These are phyloP conservation scores for Fusarium pseudonygamai DNA, from an alignment of 2,329 filamentous ascomycete species.

Conservation along the genomic window DNA sequence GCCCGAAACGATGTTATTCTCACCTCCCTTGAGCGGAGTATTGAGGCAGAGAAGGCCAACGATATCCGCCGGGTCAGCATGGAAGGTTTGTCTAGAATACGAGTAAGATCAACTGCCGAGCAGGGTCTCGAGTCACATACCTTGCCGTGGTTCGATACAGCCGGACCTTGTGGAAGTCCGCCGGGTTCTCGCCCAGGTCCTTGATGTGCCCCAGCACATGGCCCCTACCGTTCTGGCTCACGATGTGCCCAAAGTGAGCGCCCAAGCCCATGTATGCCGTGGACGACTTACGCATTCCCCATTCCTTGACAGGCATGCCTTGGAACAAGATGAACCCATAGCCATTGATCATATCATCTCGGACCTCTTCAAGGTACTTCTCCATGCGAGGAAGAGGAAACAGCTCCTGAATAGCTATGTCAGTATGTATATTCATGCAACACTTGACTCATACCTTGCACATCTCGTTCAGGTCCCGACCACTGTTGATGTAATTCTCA, in stretches of 20 bases:
- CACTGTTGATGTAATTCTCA: constrained; percentile 10
- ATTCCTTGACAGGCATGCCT: constrained; percentile 77
- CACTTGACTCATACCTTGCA: background rate
- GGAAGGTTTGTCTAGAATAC: constrained; percentile 62
- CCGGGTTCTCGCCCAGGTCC: constrained; percentile 79
- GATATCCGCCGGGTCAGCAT: constrained; percentile 83
- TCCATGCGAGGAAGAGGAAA: constrained; percentile 48
- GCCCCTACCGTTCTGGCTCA: constrained; percentile 83
- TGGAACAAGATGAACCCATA: constrained; percentile 94
- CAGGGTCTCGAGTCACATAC: background rate
- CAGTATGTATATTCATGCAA: rapidly evolving
- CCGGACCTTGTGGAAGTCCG: constrained; percentile 82
- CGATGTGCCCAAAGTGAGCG: constrained; percentile 84
- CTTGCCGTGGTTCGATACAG: constrained; percentile 78
- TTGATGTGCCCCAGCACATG: constrained; percentile 90
- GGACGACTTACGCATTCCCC: constrained; percentile 81
- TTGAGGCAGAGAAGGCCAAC: constrained; percentile 85
- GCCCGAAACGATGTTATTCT: constrained; percentile 80
- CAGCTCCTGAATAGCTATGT: constrained; percentile 38
- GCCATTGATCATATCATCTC: constrained; percentile 68
- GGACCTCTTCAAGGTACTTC: constrained; percentile 47
- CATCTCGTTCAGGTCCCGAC: constrained; percentile 6
- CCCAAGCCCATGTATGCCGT: constrained; percentile 87
- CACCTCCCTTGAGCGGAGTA: constrained; percentile 80
- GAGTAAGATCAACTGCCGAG: background rate